These are phyloP conservation scores for Eucalyptus polyanthemos DNA, from an alignment of 345 rosid genomes.

Conservation along the genomic window DNA sequence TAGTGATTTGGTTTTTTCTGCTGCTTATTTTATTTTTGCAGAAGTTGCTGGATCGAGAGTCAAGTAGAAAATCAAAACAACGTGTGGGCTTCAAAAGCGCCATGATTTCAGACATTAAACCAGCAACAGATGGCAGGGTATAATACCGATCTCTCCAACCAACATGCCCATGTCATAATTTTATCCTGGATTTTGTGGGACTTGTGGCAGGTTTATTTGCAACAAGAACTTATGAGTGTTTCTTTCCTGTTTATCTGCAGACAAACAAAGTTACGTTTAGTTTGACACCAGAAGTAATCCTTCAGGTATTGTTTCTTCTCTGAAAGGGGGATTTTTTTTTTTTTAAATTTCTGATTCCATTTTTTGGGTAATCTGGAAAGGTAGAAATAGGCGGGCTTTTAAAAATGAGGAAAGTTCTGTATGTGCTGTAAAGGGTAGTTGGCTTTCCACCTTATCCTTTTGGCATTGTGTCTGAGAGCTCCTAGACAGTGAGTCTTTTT, in stretches of 20 bases:
- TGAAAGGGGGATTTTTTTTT: background rate
- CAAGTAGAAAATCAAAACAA: constrained; percentile 60
- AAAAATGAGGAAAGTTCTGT: background rate
- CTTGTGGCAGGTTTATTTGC: background rate
- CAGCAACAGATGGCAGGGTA: constrained; percentile 87
- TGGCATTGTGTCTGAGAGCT: background rate
- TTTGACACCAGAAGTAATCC: constrained; percentile 76
- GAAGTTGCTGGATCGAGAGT: constrained; percentile 65
- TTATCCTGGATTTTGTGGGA: background rate
- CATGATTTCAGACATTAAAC: constrained; percentile 76
- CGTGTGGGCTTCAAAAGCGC: constrained; percentile 75
- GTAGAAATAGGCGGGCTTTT: background rate
- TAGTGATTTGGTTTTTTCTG: background rate
- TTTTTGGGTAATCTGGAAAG: background rate
- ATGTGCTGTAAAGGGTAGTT: background rate
- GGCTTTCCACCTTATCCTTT: background rate
- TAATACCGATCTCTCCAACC: background rate
- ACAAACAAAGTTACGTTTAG: constrained; percentile 86
- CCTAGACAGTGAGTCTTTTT: background rate
- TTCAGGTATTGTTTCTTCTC: constrained; percentile 39
- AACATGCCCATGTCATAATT: background rate
- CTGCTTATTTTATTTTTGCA: constrained; percentile 13
- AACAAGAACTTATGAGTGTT: background rate
- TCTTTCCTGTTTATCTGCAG: constrained; percentile 20
- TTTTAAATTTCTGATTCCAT: background rate